Percentiles rank a stretch among this genome's conserved stretches.
phyloP scores from a whole-genome alignment of 345 rosid genomes.

The Salix dunnii region DNA sequence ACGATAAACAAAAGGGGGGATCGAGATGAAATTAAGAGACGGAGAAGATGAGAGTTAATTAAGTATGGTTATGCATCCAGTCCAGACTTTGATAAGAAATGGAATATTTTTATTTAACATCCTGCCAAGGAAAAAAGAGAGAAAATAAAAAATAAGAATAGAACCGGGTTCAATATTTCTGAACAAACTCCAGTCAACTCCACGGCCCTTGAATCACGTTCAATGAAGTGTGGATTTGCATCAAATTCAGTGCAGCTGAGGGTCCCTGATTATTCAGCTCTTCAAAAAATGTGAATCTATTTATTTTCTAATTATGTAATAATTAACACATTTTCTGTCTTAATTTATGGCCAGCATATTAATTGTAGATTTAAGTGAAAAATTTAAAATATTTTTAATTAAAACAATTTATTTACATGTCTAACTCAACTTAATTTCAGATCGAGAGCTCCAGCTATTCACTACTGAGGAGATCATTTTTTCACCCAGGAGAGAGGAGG shows the following conservation, averaged over 20 bases:
- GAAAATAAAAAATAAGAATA: background rate
- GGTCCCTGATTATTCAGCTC: background rate
- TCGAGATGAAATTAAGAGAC: background rate
- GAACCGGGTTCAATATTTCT: background rate
- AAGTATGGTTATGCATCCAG: background rate
- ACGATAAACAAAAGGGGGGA: background rate
- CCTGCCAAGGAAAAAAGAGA: background rate
- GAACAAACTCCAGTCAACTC: slow-evolving; percentile 5
- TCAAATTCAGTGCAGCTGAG: slow-evolving; percentile 39
- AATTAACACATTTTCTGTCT: background rate
- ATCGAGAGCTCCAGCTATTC: background rate
- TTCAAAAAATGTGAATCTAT: background rate
- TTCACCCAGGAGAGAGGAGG: background rate
- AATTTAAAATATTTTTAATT: too few relatives aligned
- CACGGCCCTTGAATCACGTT: slow-evolving; percentile 10
- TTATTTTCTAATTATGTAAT: background rate
- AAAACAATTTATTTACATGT: background rate
- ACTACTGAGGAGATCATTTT: background rate
- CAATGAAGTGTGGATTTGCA: slow-evolving; percentile 11
- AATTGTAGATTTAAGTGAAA: too few relatives aligned
- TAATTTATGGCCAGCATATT: background rate
- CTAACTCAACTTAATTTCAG: background rate
- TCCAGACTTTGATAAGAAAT: background rate
- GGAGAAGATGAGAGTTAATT: background rate
- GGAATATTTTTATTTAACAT: background rate